These are phyloP conservation scores for Gracilaria vermiculophylla DNA, from an alignment of 23 red algal genomes.

Conservation along the genomic window DNA sequence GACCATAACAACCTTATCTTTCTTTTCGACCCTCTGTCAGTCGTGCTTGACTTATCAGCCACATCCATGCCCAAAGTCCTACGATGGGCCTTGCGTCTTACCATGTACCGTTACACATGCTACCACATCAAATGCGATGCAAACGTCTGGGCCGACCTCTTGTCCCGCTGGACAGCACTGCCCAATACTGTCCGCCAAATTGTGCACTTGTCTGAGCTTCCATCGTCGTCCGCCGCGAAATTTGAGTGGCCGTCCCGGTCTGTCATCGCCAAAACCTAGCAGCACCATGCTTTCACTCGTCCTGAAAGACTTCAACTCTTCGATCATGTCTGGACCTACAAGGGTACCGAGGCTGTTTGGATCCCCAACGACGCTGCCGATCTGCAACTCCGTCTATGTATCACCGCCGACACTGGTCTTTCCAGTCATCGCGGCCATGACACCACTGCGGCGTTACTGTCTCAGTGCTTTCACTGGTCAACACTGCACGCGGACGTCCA, in stretches of 20 bases:
- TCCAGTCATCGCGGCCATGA: constrained; percentile 8
- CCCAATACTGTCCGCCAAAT: neutral
- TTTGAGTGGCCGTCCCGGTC: constrained; percentile 17
- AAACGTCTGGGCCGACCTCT: constrained; percentile 33
- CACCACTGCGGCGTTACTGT: neutral
- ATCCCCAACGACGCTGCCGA: constrained; percentile 24
- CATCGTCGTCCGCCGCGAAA: neutral
- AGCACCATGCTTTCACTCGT: neutral
- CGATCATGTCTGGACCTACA: neutral
- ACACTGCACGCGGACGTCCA: neutral
- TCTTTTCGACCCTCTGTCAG: constrained; percentile 46
- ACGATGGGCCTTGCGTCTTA: constrained; percentile 14
- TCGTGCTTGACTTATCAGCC: constrained; percentile 23
- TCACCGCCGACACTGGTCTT: constrained; percentile 17
- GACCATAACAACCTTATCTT: constrained; percentile 60
- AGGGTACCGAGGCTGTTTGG: neutral
- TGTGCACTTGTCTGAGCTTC: constrained; percentile 14
- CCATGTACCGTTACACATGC: constrained; percentile 44
- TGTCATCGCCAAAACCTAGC: neutral
- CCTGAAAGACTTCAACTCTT: neutral
- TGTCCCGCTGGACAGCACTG: constrained; percentile 11
- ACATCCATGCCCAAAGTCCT: constrained; percentile 37
- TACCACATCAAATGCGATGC: constrained; percentile 50
- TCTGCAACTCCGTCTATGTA: constrained; percentile 15
- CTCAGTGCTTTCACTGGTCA: constrained; percentile 3